These are phyloP conservation scores for Globisporangium lucens DNA, from an alignment of 352 stramenopile genomes.

Conservation along the genomic window DNA sequence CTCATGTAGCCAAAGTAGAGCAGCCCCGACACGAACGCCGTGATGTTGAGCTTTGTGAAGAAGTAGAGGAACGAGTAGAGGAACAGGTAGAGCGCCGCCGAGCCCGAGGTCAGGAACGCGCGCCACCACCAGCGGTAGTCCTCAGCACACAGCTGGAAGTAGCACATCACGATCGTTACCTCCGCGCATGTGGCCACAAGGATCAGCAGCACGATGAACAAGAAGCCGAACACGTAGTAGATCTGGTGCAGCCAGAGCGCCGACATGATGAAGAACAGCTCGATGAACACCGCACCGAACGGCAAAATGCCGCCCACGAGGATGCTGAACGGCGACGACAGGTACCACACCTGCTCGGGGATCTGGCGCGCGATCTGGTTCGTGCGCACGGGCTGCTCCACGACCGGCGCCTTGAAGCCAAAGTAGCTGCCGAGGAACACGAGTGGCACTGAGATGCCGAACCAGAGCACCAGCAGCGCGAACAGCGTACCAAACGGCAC, in stretches of 20 bases:
- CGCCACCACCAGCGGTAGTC: slow-evolving; percentile 99
- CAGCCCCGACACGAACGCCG: slow-evolving; percentile 88
- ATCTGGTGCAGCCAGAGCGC: slow-evolving; percentile 99
- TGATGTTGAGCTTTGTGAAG: slow-evolving; percentile 97
- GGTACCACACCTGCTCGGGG: slow-evolving; percentile 95
- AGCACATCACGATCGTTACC: slow-evolving; percentile 99
- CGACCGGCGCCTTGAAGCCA: slow-evolving; percentile 87
- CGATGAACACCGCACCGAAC: slow-evolving; percentile 99
- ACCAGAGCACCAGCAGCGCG: slow-evolving; percentile 96
- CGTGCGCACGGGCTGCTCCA: slow-evolving; percentile 88
- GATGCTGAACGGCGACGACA: slow-evolving; percentile 92
- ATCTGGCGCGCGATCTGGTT: slow-evolving; percentile 92
- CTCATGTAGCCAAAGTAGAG: slow-evolving; percentile 99
- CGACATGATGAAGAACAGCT: slow-evolving; percentile 99
- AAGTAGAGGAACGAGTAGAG: slow-evolving; percentile 99
- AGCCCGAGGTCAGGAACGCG: slow-evolving; percentile 95
- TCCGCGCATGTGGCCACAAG: slow-evolving; percentile 97
- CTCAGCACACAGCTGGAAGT: slow-evolving; percentile 99
- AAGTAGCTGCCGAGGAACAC: slow-evolving; percentile 98
- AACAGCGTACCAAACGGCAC: slow-evolving; percentile 97
- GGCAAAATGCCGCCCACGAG: slow-evolving; percentile 97
- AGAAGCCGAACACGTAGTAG: slow-evolving; percentile 99
- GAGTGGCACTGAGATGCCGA: slow-evolving; percentile 96
- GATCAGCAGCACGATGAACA: slow-evolving; percentile 98
- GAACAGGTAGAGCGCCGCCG: slow-evolving; percentile 97